Evolutionary conservation across 2,329 filamentous ascomycete species (phyloP).

Genomic region (Xylariaceae sp.): DNA sequence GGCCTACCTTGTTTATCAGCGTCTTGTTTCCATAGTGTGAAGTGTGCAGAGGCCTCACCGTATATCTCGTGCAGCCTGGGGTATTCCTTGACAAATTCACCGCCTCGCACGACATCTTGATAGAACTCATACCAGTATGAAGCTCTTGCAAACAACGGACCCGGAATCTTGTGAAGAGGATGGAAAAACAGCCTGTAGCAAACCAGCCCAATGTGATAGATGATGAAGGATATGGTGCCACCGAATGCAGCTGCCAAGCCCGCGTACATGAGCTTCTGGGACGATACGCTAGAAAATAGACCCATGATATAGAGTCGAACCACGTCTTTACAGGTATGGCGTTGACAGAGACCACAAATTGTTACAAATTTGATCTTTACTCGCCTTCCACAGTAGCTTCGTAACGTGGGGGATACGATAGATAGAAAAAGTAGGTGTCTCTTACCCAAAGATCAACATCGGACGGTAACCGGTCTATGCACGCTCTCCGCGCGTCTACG

Average conservation of each 20-base stretch:
- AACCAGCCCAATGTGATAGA: not conserved
- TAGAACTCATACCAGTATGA: conserved; percentile 12
- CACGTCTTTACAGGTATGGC: not conserved
- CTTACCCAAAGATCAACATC: not conserved
- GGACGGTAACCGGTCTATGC: not conserved
- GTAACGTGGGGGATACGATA: not conserved
- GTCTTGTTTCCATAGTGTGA: not conserved
- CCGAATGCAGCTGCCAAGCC: not conserved
- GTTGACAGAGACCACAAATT: not conserved
- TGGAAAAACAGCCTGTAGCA: conserved; percentile 3
- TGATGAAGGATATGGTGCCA: not conserved
- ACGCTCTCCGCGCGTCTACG: not conserved
- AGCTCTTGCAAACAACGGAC: conserved; percentile 5
- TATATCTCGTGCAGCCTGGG: conserved; percentile 4
- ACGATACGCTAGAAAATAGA: not conserved
- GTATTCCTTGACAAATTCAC: conserved; percentile 7
- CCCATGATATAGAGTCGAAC: not conserved
- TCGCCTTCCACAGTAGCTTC: not conserved
- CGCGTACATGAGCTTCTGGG: not conserved
- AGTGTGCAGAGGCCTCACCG: not conserved
- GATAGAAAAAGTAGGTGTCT: not conserved
- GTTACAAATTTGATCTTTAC: not conserved
- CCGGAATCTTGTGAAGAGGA: conserved; percentile 6
- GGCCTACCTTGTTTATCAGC: not conserved
- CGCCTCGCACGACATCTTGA: conserved; percentile 3